Conservation (phyloP, 2,329 filamentous ascomycete species). For the Stemphylium lycopersici region DNA sequence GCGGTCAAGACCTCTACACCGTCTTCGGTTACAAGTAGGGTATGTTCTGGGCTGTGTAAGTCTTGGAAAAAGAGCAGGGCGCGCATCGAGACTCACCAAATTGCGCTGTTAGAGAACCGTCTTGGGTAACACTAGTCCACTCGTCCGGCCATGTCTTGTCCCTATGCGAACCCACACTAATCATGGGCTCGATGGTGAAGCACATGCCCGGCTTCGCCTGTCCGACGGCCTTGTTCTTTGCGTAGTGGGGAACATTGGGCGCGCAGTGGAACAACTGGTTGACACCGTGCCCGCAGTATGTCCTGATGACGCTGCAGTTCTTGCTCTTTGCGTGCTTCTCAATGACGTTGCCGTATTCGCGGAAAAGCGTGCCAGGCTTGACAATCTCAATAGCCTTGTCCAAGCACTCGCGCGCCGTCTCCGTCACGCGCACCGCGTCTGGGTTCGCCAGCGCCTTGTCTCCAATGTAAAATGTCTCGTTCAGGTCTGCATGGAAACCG, state of each 20-base stretch:
- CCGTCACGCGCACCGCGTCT: constrained; percentile 87
- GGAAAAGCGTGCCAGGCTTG: constrained; percentile 90
- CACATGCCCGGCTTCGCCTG: constrained; percentile 96
- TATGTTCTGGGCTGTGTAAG: constrained; percentile 68
- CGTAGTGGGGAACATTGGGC: constrained; percentile 95
- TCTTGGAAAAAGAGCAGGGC: neutral
- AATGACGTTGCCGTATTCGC: constrained; percentile 92
- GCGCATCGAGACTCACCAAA: constrained; percentile 69
- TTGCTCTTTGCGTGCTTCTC: constrained; percentile 90
- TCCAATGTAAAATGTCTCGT: constrained; percentile 98
- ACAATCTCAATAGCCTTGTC: constrained; percentile 90
- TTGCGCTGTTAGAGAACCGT: constrained; percentile 89
- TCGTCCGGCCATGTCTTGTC: constrained; percentile 98
- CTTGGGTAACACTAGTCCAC: constrained; percentile 94
- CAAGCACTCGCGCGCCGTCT: constrained; percentile 86
- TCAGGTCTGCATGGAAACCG: constrained; percentile 94
- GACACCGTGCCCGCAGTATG: constrained; percentile 95
- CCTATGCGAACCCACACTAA: constrained; percentile 85
- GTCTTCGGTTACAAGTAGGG: constrained; percentile 79
- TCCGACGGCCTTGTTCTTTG: constrained; percentile 96
- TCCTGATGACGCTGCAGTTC: constrained; percentile 89
- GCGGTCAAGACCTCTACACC: constrained; percentile 84
- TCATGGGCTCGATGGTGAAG: constrained; percentile 99
- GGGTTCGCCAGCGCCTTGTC: constrained; percentile 83
- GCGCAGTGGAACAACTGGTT: constrained; percentile 92